Conservation (phyloP, 108 stramenopile species). For the Discostella pseudostelligera region DNA sequence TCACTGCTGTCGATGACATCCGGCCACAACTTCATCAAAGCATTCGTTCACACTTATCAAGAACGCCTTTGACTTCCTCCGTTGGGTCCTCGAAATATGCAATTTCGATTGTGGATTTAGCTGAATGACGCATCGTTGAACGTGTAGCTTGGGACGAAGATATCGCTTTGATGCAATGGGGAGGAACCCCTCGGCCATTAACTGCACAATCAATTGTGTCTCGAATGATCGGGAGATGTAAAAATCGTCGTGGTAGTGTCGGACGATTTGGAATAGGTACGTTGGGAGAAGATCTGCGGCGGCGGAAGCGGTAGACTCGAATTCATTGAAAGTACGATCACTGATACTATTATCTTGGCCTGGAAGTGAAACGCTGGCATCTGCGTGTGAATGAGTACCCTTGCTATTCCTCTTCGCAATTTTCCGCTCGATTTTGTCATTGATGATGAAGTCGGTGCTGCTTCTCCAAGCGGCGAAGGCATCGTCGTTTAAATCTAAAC, state of each 20-base stretch:
- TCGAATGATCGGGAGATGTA: conserved; percentile 65
- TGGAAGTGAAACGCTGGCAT: too few relatives aligned
- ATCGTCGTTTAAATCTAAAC: too few relatives aligned
- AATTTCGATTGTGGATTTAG: conserved; percentile 32
- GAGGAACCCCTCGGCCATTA: conserved; percentile 85
- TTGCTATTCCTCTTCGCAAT: neutral
- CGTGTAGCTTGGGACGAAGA: conserved; percentile 82
- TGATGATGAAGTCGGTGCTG: too few relatives aligned
- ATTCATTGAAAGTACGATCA: too few relatives aligned
- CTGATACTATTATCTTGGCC: neutral
- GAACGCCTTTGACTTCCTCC: conserved; percentile 70
- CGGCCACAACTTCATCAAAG: conserved; percentile 69
- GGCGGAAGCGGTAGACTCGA: neutral
- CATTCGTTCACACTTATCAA: conserved; percentile 61
- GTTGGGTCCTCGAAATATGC: conserved; percentile 69
- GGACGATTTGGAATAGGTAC: conserved; percentile 50
- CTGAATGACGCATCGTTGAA: conserved; percentile 66
- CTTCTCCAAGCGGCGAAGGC: too few relatives aligned
- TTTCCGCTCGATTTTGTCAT: neutral
- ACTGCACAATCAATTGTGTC: conserved; percentile 60
- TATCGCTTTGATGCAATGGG: conserved; percentile 68
- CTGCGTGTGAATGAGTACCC: neutral
- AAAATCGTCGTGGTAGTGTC: conserved; percentile 74
- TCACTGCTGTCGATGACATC: conserved; percentile 77
- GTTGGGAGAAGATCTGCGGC: conserved; percentile 45